Evolutionary conservation across 345 rosid genomes (phyloP).

Genomic region (Aethionema arabicum): DNA sequence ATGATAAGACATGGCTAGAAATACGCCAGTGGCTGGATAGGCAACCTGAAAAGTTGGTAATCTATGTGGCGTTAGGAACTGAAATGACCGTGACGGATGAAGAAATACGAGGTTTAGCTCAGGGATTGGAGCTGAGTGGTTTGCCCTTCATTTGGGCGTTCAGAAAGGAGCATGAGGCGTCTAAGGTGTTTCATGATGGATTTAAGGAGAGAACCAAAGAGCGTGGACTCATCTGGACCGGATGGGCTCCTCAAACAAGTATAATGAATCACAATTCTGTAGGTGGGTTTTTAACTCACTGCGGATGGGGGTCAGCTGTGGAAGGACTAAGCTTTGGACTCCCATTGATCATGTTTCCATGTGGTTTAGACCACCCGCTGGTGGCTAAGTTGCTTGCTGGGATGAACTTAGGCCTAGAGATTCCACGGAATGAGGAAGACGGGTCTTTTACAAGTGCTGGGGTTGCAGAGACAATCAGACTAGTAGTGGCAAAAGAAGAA

Average conservation of each 20-base stretch:
- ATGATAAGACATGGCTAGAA: conserved; percentile 23
- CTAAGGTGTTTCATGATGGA: too few relatives aligned
- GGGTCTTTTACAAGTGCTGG: conserved; percentile 19
- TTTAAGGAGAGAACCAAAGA: too few relatives aligned
- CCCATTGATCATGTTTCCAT: conserved; percentile 30
- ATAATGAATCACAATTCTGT: conserved; percentile 37
- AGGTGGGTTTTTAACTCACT: conserved; percentile 43
- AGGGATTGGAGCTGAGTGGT: too few relatives aligned
- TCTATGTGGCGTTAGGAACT: conserved; percentile 46
- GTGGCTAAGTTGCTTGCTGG: conserved; percentile 28
- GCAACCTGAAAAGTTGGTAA: conserved; percentile 28
- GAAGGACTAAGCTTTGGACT: conserved; percentile 40
- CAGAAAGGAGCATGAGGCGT: too few relatives aligned
- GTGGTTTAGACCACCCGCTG: conserved; percentile 34
- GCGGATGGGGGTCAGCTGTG: conserved; percentile 44
- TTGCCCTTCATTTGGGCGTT: too few relatives aligned
- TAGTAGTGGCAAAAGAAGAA: conserved; percentile 22
- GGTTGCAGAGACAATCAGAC: conserved; percentile 31
- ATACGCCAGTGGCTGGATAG: conserved; percentile 38
- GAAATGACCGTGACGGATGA: conserved; percentile 31
- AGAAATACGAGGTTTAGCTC: conserved; percentile 40
- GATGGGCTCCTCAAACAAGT: conserved; percentile 38
- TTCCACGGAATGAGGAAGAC: too few relatives aligned
- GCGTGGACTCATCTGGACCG: too few relatives aligned
- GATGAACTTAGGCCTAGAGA: conserved; percentile 27